Base-by-base conservation (phyloP, 768 basidiomycete genomes). In the Amanita rubescens region DNA sequence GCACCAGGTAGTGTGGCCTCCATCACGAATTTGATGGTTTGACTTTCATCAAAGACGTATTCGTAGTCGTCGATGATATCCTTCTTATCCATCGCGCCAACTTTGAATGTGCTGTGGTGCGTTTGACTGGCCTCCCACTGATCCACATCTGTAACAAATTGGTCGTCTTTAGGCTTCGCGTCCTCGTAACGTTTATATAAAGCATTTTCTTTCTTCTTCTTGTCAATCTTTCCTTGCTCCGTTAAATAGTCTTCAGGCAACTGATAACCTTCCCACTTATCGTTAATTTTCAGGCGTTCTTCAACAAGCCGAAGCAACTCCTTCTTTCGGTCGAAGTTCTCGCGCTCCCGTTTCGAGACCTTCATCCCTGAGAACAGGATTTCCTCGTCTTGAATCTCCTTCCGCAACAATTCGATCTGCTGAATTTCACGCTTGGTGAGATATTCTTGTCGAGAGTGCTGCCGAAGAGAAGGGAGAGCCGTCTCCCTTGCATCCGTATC, bases 201-300 rank as follows among this genome's bases (percentile, higher is more conserved):
- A 0, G 88, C 94, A 58, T 87, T 87, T 65, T 93, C 82, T 65
- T 96, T 94, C 71, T 90, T 92, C 76, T 96, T 94, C 71, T 84
- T 87, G 78, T 98, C 94, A 56, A 99, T 93, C 71, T 94, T 96
- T 25, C 96, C 96, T 66, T 97, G 94, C 62, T 95, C 95, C 0
- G 96, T 99, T 61, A 98, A 79, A 66, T 99, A 99, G 68, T 98
- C 96, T 60, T 98, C 96, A 0, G 96, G 96, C 39, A 98, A 79
- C 70, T 87, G 85, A 65, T 99, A 99, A 7, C 95, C 95, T 57
- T 99, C 96, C 71, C 78, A 91, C 57, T 90, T 92, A 72, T 99
- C 96, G 67, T 92, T 89, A 53, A 99, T 96, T 63, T 85, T 87
- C 57, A 95, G 75, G 25, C 95, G 82, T 65, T 94, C 94, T 69